Percentiles rank a stretch among this genome's conserved stretches.
phyloP scores from a whole-genome alignment of 768 basidiomycete species.

The Agrocybe pediades region DNA sequence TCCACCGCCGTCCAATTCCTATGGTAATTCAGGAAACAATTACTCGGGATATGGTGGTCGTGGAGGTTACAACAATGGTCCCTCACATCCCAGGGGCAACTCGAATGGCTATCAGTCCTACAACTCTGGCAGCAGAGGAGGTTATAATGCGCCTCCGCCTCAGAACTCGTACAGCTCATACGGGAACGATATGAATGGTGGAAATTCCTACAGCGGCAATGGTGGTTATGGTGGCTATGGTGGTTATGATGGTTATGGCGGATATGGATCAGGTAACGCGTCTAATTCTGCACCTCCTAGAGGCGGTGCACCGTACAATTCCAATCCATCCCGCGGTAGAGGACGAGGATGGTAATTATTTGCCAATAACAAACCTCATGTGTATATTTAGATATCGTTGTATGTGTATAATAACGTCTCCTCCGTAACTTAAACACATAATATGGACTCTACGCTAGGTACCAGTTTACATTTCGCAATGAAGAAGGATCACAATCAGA shows the following conservation, averaged over 20 bases:
- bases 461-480: too few relatives aligned
- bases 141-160: conserved; percentile 17
- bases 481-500: neutral
- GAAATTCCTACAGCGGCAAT: conserved; percentile 28
- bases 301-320: conserved; percentile 28
- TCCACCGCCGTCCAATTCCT: conserved; percentile 28
- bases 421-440: neutral
- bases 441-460: neutral
- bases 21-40: conserved; percentile 35
- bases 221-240: conserved; percentile 37
- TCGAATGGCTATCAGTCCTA: conserved; percentile 15
- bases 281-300: conserved; percentile 31
- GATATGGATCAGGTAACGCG: conserved; percentile 19
- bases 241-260: conserved; percentile 32
- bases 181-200: conserved; percentile 12
- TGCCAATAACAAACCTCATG: neutral
- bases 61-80: conserved; percentile 25
- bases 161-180: conserved; percentile 33
- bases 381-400: neutral
- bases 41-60: conserved; percentile 31
- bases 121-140: conserved; percentile 10
- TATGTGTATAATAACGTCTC: conserved; percentile 1
- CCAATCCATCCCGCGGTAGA: conserved; percentile 40
- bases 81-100: conserved; percentile 17
- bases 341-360: conserved; percentile 49